Base-by-base conservation (phyloP, 257 asterid genomes). In the Solanum etuberosum region DNA sequence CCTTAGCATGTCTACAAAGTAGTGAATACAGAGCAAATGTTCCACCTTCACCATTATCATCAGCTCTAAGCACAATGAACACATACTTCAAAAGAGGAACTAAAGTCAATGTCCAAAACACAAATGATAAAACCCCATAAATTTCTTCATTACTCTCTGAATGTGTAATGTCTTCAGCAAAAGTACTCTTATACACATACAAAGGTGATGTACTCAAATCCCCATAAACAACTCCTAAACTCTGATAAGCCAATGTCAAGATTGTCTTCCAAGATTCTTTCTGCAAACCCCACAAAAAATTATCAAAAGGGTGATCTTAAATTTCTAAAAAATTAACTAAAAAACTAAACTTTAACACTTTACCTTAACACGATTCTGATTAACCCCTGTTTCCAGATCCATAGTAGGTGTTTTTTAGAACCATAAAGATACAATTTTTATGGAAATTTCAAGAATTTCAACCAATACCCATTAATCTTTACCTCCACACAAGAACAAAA, bases 31-130 rank as follows among this genome's bases (percentile, higher is more conserved):
- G 88, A 23, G 98, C 98, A 94, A 96, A 96, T 57, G 98, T 96
- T 86, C 98, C 98, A 21, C 98, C 98, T 92, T 96, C 98, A 32
- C 98, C 98, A 88, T 96, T 94, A 90, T 96, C 98, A 94, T 96
- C 98, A 88, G 98, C 98, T 82, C 90, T 96, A 67, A 96, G 92
- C 83, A 96, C 98, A 88, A 96, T 94, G 88, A 93, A 96, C 84
- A 96, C 98, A 91, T 96, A 96, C 84, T 96, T 96, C 51, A 96
- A 86, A 6, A 96, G 91, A 74, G 98, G 98, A 43, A 96, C 92
- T 67, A 96, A 90, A 12, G 98, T 96, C 85, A 96, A 88, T 70
- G 98, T 96, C 98, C 98, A 96, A 81, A 96, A 96, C 29, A 96
- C 92, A 74, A 94, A 94, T 63, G 98, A 96, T 21, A 96, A 87